A percentile compares a stretch with the other conserved stretches of the same genome.
Evolutionary conservation across 2,329 filamentous ascomycete genomes (phyloP).

Genomic region (Colletotrichum nymphaeae): DNA sequence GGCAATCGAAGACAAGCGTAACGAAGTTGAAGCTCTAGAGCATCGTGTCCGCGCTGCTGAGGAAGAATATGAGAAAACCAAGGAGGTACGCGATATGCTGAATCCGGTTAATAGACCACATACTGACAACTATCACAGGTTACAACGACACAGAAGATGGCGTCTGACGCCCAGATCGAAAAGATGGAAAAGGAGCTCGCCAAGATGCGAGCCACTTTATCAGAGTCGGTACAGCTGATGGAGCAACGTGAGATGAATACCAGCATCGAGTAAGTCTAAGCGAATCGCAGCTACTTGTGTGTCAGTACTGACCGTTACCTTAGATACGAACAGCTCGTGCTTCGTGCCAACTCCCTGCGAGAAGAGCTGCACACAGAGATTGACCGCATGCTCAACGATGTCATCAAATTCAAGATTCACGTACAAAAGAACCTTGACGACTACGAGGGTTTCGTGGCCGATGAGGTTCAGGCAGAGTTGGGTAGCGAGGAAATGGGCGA

Average conservation of each 20-base stretch:
- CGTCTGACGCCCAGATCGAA: conserved; percentile 93
- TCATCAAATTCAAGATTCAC: conserved; percentile 99
- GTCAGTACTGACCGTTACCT: not conserved
- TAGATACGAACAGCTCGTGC: conserved; percentile 92
- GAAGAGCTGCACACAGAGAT: conserved; percentile 98
- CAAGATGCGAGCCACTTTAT: conserved; percentile 86
- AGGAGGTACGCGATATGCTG: conserved; percentile 67
- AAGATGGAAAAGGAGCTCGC: conserved; percentile 99
- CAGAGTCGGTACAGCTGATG: conserved; percentile 89
- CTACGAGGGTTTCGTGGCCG: conserved; percentile 92
- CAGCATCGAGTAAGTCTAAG: conserved; percentile 84
- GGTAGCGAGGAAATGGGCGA: conserved; percentile 70
- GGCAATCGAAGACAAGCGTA: conserved; percentile 94
- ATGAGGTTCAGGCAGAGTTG: conserved; percentile 90
- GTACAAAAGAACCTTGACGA: conserved; percentile 92
- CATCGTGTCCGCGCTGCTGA: conserved; percentile 89
- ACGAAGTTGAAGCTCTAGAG: conserved; percentile 90
- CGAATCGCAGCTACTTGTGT: not conserved
- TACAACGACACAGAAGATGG: conserved; percentile 87
- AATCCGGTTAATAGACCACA: not conserved
- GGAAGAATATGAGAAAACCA: conserved; percentile 93
- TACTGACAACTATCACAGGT: conserved; percentile 44
- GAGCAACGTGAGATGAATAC: conserved; percentile 97
- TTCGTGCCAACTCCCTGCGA: conserved; percentile 84
- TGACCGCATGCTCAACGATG: conserved; percentile 94